Base-by-base conservation (phyloP, 768 basidiomycete genomes). In the Infundibulicybe gibba region DNA sequence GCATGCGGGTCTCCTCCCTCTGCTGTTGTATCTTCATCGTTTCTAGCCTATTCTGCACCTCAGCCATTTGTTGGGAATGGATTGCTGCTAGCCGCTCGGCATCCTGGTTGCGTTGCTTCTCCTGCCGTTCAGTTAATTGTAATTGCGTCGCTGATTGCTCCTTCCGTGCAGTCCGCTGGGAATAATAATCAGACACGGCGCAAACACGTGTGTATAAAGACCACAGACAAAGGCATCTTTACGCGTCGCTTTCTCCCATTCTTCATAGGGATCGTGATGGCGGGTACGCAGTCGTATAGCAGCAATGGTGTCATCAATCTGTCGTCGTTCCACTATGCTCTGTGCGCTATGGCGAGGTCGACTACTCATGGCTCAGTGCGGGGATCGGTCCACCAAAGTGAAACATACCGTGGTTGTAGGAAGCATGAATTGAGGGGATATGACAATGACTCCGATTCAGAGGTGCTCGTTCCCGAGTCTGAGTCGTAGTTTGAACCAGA, bases 261-360 rank as follows among this genome's bases (percentile, higher is more conserved):
- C 75, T 60, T 79, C 77, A 49, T 79, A 80, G 47, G 76, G 76
- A 51, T 80, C 77, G 50, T 72, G 65, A 67, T 79, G 71, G 43
- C 72, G 71, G 15, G 74, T 70, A 30, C 75, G 71, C 30, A 76
- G 64, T 25, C 77, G 70, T 53, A 80, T 79, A 17, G 77, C 68
- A 12, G 76, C 71, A 17, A 79, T 59, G 2, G 76, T 75, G 17
- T 78, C 79, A 32, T 77, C 74, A 33, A 76, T 63, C 17, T 71
- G 56, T 38, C 67, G 68, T 52, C 62, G 64, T 48, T 79, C 74
- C 9, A 65, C 61, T 14, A 68, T 60, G 32, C 62, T 66, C n/a
- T 63, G 68, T 16, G 51, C 42, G 12, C 50, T 58, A n/a, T 60
- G 58, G 19, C 47, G 56, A 30, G 60, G 54, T 38, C 62, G 60